A percentile compares a stretch with the other conserved stretches of the same genome.
Conservation (phyloP, 371 early-diverging fungal species). For the Apophysomyces trapeziformis region DNA sequence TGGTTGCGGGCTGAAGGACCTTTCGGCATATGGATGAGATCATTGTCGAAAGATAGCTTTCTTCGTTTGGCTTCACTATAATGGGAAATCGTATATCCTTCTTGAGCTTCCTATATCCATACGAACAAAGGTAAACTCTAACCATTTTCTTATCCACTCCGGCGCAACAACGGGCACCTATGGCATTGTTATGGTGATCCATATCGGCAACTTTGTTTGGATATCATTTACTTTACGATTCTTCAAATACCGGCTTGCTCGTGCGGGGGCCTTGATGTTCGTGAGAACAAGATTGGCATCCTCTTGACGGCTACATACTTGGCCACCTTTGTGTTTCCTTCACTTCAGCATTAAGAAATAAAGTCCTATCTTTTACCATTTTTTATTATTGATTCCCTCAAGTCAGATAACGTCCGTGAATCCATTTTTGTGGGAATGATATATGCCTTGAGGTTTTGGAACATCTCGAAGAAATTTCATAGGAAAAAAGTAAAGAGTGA, state of each 20-base stretch:
- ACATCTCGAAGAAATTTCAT: background rate
- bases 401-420: constrained; percentile 7
- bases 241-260: constrained; percentile 33
- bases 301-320: constrained; percentile 17
- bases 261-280: constrained; percentile 31
- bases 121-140: background rate
- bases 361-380: constrained; percentile 13
- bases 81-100: background rate
- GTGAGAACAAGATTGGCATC: constrained; percentile 38
- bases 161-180: constrained; percentile 32
- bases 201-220: background rate
- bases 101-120: background rate
- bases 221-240: constrained; percentile 22
- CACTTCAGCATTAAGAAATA: background rate
- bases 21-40: constrained; percentile 17
- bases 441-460: constrained; percentile 19
- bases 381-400: constrained; percentile 19
- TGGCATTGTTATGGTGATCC: background rate
- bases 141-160: constrained; percentile 48
- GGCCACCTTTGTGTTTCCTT: constrained; percentile 27
- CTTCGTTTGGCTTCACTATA: constrained; percentile 23
- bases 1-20: background rate
- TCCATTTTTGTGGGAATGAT: constrained; percentile 32
- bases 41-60: constrained; percentile 19
- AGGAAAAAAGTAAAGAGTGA: too few relatives aligned